Conservation (phyloP, 768 basidiomycete genomes). For the Lactarius psammicola region DNA sequence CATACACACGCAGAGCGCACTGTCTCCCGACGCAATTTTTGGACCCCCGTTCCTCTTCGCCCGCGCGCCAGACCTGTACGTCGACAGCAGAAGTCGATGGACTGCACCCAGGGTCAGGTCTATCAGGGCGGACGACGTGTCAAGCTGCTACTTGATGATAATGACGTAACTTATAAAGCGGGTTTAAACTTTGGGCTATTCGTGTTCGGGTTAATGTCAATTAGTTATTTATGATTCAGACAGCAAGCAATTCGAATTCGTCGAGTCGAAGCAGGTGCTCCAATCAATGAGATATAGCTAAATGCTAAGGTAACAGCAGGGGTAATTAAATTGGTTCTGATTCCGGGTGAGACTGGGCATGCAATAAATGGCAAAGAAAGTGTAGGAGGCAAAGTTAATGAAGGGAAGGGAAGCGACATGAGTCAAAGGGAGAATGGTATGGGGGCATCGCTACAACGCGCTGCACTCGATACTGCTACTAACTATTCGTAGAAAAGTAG, state of each 20-base stretch:
- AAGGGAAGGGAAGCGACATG: conserved; percentile 8
- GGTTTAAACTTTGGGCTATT: background rate
- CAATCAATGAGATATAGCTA: conserved; percentile 19
- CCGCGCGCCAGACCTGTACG: background rate
- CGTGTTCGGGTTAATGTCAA: background rate
- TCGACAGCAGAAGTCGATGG: background rate
- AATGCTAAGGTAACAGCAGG: conserved; percentile 14
- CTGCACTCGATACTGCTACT: background rate
- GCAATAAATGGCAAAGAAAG: conserved; percentile 13
- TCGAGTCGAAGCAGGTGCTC: conserved; percentile 4
- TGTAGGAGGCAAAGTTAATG: background rate
- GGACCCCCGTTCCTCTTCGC: background rate
- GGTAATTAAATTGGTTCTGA: conserved; percentile 11
- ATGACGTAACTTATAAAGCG: background rate
- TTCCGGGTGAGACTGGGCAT: conserved; percentile 10
- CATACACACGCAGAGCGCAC: background rate
- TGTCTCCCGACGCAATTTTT: background rate
- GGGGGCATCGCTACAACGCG: background rate
- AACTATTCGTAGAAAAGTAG: conserved; percentile 1
- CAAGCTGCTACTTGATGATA: background rate
- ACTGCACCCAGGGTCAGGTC: too few species aligned
- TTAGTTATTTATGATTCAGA: conserved; percentile 13
- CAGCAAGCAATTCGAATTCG: conserved; percentile 4
- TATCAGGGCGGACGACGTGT: background rate
- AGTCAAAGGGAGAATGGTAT: background rate